Conservation (phyloP, 129 eudicot species). For the Flaveria linearis region DNA sequence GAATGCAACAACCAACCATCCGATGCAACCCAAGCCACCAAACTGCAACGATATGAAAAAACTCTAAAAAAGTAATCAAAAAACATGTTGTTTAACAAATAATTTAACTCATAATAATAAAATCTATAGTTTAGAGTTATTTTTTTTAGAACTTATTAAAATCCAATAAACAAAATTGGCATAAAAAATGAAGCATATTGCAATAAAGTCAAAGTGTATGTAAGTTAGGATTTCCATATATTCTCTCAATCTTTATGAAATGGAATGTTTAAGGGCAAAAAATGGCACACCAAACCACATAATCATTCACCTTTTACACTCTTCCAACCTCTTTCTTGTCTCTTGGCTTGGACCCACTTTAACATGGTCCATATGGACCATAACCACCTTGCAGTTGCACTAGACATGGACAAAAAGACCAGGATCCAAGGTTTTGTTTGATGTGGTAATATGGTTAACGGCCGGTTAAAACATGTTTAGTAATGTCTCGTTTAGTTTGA, state of each 20-base stretch:
- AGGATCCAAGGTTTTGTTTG: conserved; percentile 22
- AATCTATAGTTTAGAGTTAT: neutral
- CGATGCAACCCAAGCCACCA: neutral
- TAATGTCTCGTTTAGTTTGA: neutral
- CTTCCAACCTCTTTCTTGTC: conserved; percentile 34
- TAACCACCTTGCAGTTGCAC: conserved; percentile 3
- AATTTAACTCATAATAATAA: neutral
- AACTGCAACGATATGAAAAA: neutral
- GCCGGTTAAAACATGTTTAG: neutral
- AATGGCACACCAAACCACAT: conserved; percentile 30
- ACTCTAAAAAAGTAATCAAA: neutral
- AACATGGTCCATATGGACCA: conserved; percentile 34
- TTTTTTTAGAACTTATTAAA: too few relatives aligned
- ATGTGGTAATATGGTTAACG: conserved; percentile 7
- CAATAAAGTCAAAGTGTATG: neutral
- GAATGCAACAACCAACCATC: conserved; percentile 10
- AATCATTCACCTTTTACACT: conserved; percentile 43
- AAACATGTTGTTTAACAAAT: neutral
- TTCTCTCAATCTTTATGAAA: neutral
- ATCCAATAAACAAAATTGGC: neutral
- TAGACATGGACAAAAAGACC: conserved; percentile 26
- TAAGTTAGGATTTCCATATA: conserved; percentile 10
- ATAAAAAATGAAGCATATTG: neutral
- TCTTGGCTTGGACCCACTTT: conserved; percentile 30
- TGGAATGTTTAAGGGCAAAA: conserved; percentile 5